Base-by-base conservation (phyloP, 1,139 yeast species). In the Nakaseomyces bracarensis region DNA sequence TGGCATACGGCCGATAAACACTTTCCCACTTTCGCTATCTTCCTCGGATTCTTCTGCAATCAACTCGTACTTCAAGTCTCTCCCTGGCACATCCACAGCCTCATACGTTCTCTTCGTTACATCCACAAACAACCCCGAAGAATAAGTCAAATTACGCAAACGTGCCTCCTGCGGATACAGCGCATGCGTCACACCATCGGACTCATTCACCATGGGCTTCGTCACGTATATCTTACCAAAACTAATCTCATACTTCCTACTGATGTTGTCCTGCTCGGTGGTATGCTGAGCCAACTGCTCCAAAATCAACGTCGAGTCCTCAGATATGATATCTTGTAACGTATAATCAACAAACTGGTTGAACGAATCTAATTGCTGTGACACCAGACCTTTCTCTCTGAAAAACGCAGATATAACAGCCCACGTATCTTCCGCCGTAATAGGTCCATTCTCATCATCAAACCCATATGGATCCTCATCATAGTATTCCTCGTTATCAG, bases 361-460 rank as follows among this genome's bases (percentile, higher is more conserved):
- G 64, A 93, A 93, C 15, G 98, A 93, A 62, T 91, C 98, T 58
- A 93, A 73, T 70, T 93, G 99, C 67, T 91, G 98, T 25, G 97
- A 87, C 23, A 91, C 99, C 56, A 93, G 75, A 46, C 98, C 98
- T 63, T 89, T 89, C 60, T 89, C 95, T 65, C 82, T 89, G 72
- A 93, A 93, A 65, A 91, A 93, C 21, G 97, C 76, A 35, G 96
- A 83, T 53, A 93, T 91, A 50, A 93, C 97, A 30, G 95, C 82
- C 99, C 99, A 93, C 68, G 97, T 89, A 70, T 93, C 98, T 69
- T 93, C 97, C 27, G 96, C 86, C 20, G 97, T 87, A 69, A 91
- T 85, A 60, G 81, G 83, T 51, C 72, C 71, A 50, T 73, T 76
- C 45, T 65, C 74, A 44, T 69, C 75, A 53, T 79, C 85, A 60